phyloP scores from a whole-genome alignment of 805 yeast genomes.

The Torulaspora gathmanii region DNA sequence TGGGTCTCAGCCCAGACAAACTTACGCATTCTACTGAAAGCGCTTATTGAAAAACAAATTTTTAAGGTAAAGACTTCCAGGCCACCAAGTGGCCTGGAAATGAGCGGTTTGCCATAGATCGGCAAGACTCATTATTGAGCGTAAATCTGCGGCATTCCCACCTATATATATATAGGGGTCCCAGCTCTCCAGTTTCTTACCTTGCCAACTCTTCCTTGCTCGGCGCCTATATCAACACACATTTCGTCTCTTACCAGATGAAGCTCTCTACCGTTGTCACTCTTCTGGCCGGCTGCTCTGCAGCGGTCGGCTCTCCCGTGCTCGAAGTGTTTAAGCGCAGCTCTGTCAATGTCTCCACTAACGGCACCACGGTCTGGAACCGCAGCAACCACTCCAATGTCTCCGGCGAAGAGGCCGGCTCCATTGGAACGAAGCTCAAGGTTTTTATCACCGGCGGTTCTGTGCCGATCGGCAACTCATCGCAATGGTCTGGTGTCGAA shows the following conservation, averaged over 20 bases:
- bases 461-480: slow-evolving; percentile 16
- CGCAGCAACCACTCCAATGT: slow-evolving; percentile 12
- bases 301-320: slow-evolving; percentile 12
- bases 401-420: slow-evolving; percentile 1
- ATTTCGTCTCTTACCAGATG: slow-evolving; percentile 1
- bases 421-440: slow-evolving; percentile 9
- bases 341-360: slow-evolving; percentile 3
- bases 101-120: not conserved
- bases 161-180: not conserved
- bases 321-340: slow-evolving; percentile 6
- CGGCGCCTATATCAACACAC: too few relatives aligned
- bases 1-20: not conserved
- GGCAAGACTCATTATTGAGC: too few relatives aligned
- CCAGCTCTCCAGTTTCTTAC: not conserved
- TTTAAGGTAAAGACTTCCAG: slow-evolving; percentile 3
- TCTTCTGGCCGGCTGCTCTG: slow-evolving; percentile 9
- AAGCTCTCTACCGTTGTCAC: slow-evolving; percentile 9
- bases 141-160: not conserved
- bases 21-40: not conserved
- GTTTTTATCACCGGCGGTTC: slow-evolving; percentile 26
- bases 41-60: not conserved
- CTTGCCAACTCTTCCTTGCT: not conserved
- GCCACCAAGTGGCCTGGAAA: too few relatives aligned
- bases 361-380: slow-evolving; percentile 9
- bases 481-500: slow-evolving; percentile 10